Evolutionary conservation across 306 rosid species (phyloP).

Genomic region (Cucurbita pepo): DNA sequence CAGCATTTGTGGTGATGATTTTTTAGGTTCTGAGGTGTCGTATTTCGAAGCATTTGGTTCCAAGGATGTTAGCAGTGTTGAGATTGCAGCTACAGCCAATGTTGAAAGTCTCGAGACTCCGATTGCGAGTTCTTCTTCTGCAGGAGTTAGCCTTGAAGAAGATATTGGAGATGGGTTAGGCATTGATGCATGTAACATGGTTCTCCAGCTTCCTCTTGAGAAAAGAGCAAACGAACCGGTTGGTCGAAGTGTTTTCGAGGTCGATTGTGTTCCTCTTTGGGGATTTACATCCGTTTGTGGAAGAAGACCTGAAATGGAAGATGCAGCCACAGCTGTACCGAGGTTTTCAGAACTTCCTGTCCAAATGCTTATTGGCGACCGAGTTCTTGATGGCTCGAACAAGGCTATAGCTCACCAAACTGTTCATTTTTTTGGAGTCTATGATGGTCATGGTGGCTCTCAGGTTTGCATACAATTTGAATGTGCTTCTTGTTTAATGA

Average conservation of each 20-base stretch:
- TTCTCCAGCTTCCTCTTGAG: conserved; percentile 38
- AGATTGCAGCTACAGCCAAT: conserved; percentile 23
- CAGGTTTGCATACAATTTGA: conserved; percentile 30
- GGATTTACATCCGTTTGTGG: conserved; percentile 60
- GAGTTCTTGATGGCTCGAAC: conserved; percentile 38
- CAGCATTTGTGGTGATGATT: conserved; percentile 62
- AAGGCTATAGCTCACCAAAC: conserved; percentile 40
- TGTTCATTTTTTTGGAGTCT: conserved; percentile 74
- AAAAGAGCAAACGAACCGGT: conserved; percentile 24
- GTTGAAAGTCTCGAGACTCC: conserved; percentile 14
- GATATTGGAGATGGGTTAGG: conserved; percentile 26
- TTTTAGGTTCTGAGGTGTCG: conserved; percentile 31
- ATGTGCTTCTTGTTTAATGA: not conserved
- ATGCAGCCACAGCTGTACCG: conserved; percentile 49
- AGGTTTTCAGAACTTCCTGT: conserved; percentile 50
- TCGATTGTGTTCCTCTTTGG: conserved; percentile 71
- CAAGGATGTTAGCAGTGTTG: conserved; percentile 21
- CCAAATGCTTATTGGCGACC: conserved; percentile 55
- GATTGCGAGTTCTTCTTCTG: conserved; percentile 24
- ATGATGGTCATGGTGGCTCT: conserved; percentile 86
- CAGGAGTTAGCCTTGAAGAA: conserved; percentile 33
- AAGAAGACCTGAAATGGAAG: conserved; percentile 93
- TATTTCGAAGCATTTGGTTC: conserved; percentile 32
- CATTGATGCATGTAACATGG: conserved; percentile 17
- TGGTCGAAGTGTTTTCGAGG: conserved; percentile 68